These are phyloP conservation scores for Ogataea pilisensis DNA, from an alignment of 805 yeast genomes.

Conservation along the genomic window DNA sequence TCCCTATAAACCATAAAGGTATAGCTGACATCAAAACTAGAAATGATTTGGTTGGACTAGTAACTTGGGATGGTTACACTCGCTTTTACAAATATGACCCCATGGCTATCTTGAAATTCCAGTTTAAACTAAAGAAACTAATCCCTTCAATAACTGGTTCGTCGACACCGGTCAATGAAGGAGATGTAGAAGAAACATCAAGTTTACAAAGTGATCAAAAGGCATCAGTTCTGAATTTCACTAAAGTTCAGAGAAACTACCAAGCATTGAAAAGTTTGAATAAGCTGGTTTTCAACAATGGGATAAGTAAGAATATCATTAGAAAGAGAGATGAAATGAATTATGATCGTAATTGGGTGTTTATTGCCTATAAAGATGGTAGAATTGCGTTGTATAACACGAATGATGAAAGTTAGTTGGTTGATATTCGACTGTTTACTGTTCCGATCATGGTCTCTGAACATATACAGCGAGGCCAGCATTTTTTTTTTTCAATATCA, in stretches of 20 bases:
- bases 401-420: too few species aligned
- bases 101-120: conserved; percentile 13
- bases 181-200: conserved; percentile 9
- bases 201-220: conserved; percentile 8
- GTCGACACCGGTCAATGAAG: background rate
- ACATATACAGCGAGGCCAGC: too few species aligned
- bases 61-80: conserved; percentile 51
- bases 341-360: conserved; percentile 24
- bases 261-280: conserved; percentile 6
- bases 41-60: conserved; percentile 31
- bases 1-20: conserved; percentile 35
- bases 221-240: conserved; percentile 20
- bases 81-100: conserved; percentile 31
- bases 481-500: too few species aligned
- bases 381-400: conserved; percentile 23
- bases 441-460: too few species aligned
- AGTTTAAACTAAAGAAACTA: conserved; percentile 23
- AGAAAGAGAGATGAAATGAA: conserved; percentile 25
- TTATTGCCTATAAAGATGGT: conserved; percentile 33
- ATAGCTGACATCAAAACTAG: conserved; percentile 26
- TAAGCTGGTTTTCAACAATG: conserved; percentile 24
- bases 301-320: conserved; percentile 30
- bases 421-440: too few species aligned
- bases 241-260: conserved; percentile 19
- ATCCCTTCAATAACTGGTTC: conserved; percentile 24